A percentile compares a stretch with the other conserved stretches of the same genome.
Evolutionary conservation across 305 asterid genomes (phyloP).

Genomic region (Ajuga reptans): DNA sequence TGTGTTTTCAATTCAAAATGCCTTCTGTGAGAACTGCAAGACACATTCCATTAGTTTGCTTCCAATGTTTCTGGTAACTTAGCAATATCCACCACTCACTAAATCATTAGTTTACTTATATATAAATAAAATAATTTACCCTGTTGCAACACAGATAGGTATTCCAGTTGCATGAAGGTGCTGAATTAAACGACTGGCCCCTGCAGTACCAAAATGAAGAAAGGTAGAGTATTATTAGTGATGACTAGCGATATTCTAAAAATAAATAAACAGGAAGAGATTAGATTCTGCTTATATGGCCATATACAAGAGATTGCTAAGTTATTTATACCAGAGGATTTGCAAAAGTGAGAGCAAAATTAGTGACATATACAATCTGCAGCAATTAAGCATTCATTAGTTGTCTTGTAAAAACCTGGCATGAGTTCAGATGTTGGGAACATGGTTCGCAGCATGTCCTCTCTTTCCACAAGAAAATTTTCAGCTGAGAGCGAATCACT

Average conservation of each 20-base stretch:
- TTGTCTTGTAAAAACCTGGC: slow-evolving; percentile 52
- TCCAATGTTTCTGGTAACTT: not conserved
- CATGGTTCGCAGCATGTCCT: slow-evolving; percentile 59
- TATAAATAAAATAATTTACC: slow-evolving; percentile 34
- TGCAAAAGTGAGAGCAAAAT: not conserved
- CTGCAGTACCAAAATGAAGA: slow-evolving; percentile 32
- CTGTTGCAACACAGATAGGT: slow-evolving; percentile 92
- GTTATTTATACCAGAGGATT: not conserved
- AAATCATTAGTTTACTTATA: not conserved
- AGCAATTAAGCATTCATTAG: not conserved
- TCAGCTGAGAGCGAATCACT: slow-evolving; percentile 68
- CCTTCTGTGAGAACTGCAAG: slow-evolving; percentile 69
- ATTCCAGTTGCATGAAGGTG: slow-evolving; percentile 78
- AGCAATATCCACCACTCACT: not conserved
- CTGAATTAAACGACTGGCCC: slow-evolving; percentile 62
- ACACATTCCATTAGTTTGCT: slow-evolving; percentile 24
- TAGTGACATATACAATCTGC: not conserved
- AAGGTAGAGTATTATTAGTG: slow-evolving; percentile 1
- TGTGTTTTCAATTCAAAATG: slow-evolving; percentile 89
- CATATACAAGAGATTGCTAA: not conserved
- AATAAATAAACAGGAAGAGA: not conserved
- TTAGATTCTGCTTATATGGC: not conserved
- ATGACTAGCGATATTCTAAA: not conserved
- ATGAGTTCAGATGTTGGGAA: slow-evolving; percentile 82
- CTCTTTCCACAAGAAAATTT: slow-evolving; percentile 87